phyloP scores from a whole-genome alignment of 306 rosid genomes.

The Mimosa bimucronata region DNA sequence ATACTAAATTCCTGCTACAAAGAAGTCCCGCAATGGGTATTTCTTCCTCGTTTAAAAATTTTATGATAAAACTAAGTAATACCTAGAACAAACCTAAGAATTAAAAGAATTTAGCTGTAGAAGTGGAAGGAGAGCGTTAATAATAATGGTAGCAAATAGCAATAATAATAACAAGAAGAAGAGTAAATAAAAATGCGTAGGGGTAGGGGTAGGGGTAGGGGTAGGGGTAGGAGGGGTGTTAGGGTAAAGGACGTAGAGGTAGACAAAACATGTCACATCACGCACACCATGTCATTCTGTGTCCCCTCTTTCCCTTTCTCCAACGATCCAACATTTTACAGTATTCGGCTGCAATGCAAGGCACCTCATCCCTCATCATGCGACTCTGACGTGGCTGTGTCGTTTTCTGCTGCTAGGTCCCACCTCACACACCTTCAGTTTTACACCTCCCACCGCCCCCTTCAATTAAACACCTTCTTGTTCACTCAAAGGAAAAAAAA shows the following conservation, averaged over 20 bases:
- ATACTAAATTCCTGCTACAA: too few species aligned
- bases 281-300: conserved; percentile 1
- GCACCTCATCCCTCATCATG: not conserved
- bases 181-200: too few species aligned
- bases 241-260: conserved; percentile 1
- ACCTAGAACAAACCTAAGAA: too few species aligned
- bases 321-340: not conserved
- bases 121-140: too few species aligned
- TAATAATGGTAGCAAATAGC: too few species aligned
- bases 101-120: too few species aligned
- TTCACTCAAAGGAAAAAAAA: too few species aligned
- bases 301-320: not conserved
- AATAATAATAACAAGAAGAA: too few species aligned
- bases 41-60: too few species aligned
- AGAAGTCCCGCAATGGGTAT: too few species aligned
- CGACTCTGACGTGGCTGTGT: not conserved
- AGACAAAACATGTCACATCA: not conserved
- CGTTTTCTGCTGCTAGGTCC: not conserved
- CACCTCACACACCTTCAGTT: not conserved
- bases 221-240: not conserved
- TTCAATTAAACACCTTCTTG: too few species aligned
- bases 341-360: not conserved
- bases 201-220: not conserved
- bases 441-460: not conserved
- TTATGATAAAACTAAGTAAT: too few species aligned